Percentiles rank a stretch among this genome's conserved stretches.
These are phyloP conservation scores for Albifimbria verrucaria DNA, from an alignment of 2,329 filamentous ascomycete species.

Conservation along the genomic window DNA sequence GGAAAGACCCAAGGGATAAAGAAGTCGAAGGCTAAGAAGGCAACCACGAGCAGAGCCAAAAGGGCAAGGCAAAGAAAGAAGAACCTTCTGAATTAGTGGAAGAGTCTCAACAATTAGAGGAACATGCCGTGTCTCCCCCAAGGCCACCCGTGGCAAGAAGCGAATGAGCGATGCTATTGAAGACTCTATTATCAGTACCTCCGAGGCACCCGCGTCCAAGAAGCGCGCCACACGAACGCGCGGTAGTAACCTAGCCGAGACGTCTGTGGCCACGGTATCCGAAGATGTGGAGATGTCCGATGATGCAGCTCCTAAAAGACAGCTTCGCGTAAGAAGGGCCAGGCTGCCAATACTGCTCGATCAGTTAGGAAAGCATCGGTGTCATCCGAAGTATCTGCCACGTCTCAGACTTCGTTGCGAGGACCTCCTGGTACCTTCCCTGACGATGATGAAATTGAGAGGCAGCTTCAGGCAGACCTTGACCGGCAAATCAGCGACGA, in stretches of 20 bases:
- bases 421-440: slow-evolving; percentile 40
- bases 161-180: slow-evolving; percentile 59
- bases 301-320: slow-evolving; percentile 24
- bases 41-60: slow-evolving; percentile 40
- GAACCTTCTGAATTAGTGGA: slow-evolving; percentile 44
- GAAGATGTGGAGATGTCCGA: slow-evolving; percentile 41
- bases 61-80: slow-evolving; percentile 47
- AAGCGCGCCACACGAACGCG: slow-evolving; percentile 54
- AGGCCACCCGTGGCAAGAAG: slow-evolving; percentile 55
- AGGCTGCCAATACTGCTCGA: slow-evolving; percentile 38
- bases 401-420: slow-evolving; percentile 40
- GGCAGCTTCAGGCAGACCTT: slow-evolving; percentile 62
- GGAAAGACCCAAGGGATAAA: slow-evolving; percentile 56
- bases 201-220: slow-evolving; percentile 53
- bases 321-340: slow-evolving; percentile 33
- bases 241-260: slow-evolving; percentile 41
- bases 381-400: slow-evolving; percentile 48
- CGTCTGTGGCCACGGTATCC: slow-evolving; percentile 32
- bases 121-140: slow-evolving; percentile 25
- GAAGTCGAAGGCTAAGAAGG: slow-evolving; percentile 58
- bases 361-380: slow-evolving; percentile 37
- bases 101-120: slow-evolving; percentile 12
- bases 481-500: slow-evolving; percentile 53
- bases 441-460: slow-evolving; percentile 64
- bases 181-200: slow-evolving; percentile 37